Evolutionary conservation across 108 stramenopile genomes (phyloP), one percentile per base, ranked within the genome.

Genomic region (Schizochytrium sp.): DNA sequence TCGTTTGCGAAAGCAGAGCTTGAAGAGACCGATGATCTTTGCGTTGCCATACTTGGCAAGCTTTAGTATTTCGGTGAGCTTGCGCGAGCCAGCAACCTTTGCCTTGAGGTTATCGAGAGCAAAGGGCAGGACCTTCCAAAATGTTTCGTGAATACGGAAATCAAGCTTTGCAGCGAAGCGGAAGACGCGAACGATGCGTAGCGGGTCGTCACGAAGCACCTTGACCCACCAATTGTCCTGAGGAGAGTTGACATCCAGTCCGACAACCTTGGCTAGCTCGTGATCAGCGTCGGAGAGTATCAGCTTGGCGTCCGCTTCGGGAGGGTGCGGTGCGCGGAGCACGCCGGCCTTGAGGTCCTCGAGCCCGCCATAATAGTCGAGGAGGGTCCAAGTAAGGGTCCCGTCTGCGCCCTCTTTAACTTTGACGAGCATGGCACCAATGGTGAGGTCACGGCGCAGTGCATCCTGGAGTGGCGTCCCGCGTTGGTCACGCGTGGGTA

Each of bases 331-430:
- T 23, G 87, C 55, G 58, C 87, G 87, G 5, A 87, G 87, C 18
- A 87, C 57, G 43, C 18, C 58, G 8, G 58, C 19, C 6, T 58
- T 57, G 6, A 87, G 87, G 87, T 87, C 87, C 55, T 87, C 58
- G 19, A 87, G 23, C 58, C 87, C 87, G 58, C 87, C 87, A n/a
- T 58, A 87, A 43, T 87, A 87, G 43, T 87, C 87, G 41, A 87
- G 55, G 12, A 87, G n/a, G 28, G 57, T 57, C 55, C 57, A 87
- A 12, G n/a, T 28, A 18, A 83, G 45, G 41, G 21, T 41, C 25
- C 63, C 21, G 63, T 41, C 41, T 8, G 25, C 63, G 34, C 21
- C 10, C 41, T 69, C 41, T 34, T 87, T 57, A 3, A 87, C 87
- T 8, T 58, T 57, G 57, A 87, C 10, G 28, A 87, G 87, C 55